Evolutionary conservation across 805 yeast genomes (phyloP), one percentile per base, ranked within the genome.

Genomic region (Hanseniaspora clermontiae): DNA sequence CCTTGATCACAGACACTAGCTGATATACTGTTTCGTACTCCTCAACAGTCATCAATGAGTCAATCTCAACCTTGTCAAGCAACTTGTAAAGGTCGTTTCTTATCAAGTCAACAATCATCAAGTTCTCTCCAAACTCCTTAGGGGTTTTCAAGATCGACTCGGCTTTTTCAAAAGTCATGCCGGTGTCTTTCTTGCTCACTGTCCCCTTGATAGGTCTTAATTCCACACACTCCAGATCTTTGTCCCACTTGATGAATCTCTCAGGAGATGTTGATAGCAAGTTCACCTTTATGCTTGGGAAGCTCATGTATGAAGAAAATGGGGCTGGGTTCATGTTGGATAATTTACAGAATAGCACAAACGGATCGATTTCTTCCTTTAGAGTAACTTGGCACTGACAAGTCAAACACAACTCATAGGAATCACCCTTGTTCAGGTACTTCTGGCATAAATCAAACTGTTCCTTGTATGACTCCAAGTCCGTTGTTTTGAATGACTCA

Each of bases 201-300:
- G 99, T 93, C 5, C 99, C 99, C 67, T 93, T 93, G 57, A 93
- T 93, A 1, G 99, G 99, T 55, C 97, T 75, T 65, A 93, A 75
- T 68, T 93, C 95, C 58, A 93, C 84, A 0, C 68, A 64, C 0
- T 59, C 57, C n/a, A 55, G 34, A 11, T 68, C 65, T 24, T 74
- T 67, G 55, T 76, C 75, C 96, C 97, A 95, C 2, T 83, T 77
- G 52, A 95, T 66, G 64, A 93, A 95, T 60, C 98, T 74, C 67
- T 93, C 99, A 0, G 99, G 99, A 0, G 97, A 91, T 0, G 96
- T 84, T 1, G 96, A 87, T 2, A 91, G 74, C 36, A 93, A 70
- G 12, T 75, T 73, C 8, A 68, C 51, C 5, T 69, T 57, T 32
- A 67, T 61, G 31, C 78, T 77, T 59, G 82, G 84, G 63, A 91